Evolutionary conservation across 169 alveolate species (phyloP), one percentile per base, ranked within the genome.

Genomic region (Plasmodium reichenowi): DNA sequence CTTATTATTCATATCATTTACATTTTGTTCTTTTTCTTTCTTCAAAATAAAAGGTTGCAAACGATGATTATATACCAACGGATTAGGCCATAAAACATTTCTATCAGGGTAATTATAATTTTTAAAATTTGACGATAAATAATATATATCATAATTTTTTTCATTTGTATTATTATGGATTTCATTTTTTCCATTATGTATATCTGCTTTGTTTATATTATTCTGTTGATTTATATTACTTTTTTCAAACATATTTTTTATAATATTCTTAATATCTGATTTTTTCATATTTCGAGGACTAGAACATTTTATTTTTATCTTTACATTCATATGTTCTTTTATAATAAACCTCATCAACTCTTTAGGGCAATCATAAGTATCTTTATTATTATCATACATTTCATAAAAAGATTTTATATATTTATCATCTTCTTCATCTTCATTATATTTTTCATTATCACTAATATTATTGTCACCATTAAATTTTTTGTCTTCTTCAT

Each of bases 1-100:
- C 5, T 32, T 32, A 32, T 32, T 32, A 32, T 32, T 32, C 45
- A 4, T 32, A 13, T 52, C 62, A 52, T 15, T 52, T 15, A 15
- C 62, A 52, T 52, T 52, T 52, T 32, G 74, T 50, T 74, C 54
- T 38, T 74, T 62, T 29, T 22, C 47, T 66, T 52, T 74, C 22
- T 50, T 71, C 43, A 78, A 43, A n/a, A 78, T 48, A 70, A 78
- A 78, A 20, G 89, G 89, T 58, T 78, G 89, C 50, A 78, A 29
- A 15, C 89, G 89, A 63, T 89, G 86, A 58, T 74, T 70, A 67
- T 86, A 71, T 20, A 93, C 64, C 5, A 93, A 45, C 7, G 95
- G 94, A 43, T 93, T 93, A 0, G 95, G 95, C 94, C 93, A 93
- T 20, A 93, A 54, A 6, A 88, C 87, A 24, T 93, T 91, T 15